Evolutionary conservation across 2,329 filamentous ascomycete genomes (phyloP).

Genomic region (Penicillium thymicola): DNA sequence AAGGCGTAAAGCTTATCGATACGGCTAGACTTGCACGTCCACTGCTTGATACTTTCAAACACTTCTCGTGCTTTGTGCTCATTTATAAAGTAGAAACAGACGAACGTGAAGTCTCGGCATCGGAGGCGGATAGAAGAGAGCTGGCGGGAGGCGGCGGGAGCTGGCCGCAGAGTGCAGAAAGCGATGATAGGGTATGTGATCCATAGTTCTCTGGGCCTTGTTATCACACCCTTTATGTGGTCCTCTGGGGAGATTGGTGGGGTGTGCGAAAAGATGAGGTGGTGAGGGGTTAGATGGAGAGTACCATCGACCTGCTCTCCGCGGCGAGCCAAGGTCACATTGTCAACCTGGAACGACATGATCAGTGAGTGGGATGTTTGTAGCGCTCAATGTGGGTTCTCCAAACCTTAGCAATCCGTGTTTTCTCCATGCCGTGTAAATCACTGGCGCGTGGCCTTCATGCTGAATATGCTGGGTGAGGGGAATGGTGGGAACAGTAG

Average conservation of each 20-base stretch:
- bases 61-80: conserved; percentile 74
- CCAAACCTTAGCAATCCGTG: conserved; percentile 44
- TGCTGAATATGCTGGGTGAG: conserved; percentile 15
- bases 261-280: conserved; percentile 61
- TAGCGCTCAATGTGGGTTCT: background rate
- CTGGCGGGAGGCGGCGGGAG: conserved; percentile 65
- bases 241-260: conserved; percentile 43
- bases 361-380: background rate
- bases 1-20: conserved; percentile 93
- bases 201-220: conserved; percentile 71
- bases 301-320: conserved; percentile 57
- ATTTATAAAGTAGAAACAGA: conserved; percentile 81
- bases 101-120: conserved; percentile 89
- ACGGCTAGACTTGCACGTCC: conserved; percentile 76
- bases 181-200: conserved; percentile 92
- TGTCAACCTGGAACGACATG: conserved; percentile 42
- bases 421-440: conserved; percentile 43
- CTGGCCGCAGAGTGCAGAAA: conserved; percentile 73
- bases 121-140: conserved; percentile 80
- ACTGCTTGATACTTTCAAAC: conserved; percentile 78
- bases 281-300: conserved; percentile 62
- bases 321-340: conserved; percentile 58
- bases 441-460: conserved; percentile 36
- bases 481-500: background rate
- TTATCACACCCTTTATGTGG: conserved; percentile 39